phyloP scores from a whole-genome alignment of 495 filamentous ascomycete species.

The Aspergillus incahuasiensis region DNA sequence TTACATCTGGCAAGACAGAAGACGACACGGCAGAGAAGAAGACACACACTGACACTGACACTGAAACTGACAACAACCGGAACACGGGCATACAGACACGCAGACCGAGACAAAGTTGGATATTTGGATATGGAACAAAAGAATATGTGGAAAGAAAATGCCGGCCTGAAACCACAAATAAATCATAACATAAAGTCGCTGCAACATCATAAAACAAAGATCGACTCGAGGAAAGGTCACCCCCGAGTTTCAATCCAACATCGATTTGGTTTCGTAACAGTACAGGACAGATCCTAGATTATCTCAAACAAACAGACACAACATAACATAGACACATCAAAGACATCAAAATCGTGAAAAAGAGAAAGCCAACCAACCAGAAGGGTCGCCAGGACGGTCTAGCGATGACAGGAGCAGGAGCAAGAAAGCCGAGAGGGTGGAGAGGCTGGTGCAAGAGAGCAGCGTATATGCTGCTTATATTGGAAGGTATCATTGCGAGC shows the following conservation, averaged over 20 bases:
- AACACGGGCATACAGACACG: not conserved
- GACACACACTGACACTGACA: not conserved
- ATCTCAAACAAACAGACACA: not conserved
- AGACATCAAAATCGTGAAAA: not conserved
- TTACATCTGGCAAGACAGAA: slow-evolving; percentile 7
- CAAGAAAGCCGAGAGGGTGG: not conserved
- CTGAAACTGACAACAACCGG: not conserved
- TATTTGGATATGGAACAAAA: not conserved
- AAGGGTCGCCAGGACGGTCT: not conserved
- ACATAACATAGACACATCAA: not conserved
- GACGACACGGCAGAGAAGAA: not conserved
- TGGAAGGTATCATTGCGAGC: not conserved
- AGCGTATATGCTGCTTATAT: not conserved
- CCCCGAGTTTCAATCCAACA: not conserved
- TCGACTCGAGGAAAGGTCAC: not conserved
- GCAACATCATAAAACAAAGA: not conserved
- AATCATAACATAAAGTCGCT: not conserved
- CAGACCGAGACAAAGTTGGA: not conserved
- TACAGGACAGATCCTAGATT: not conserved
- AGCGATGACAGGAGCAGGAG: slow-evolving; percentile 3
- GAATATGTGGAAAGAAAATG: not conserved
- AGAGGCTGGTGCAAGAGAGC: not conserved
- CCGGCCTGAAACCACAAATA: not conserved
- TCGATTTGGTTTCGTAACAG: slow-evolving; percentile 8
- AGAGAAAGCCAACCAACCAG: not conserved